Evolutionary conservation across 78 protist genomes (phyloP).

Genomic region (Emiliania huxleyi): DNA sequence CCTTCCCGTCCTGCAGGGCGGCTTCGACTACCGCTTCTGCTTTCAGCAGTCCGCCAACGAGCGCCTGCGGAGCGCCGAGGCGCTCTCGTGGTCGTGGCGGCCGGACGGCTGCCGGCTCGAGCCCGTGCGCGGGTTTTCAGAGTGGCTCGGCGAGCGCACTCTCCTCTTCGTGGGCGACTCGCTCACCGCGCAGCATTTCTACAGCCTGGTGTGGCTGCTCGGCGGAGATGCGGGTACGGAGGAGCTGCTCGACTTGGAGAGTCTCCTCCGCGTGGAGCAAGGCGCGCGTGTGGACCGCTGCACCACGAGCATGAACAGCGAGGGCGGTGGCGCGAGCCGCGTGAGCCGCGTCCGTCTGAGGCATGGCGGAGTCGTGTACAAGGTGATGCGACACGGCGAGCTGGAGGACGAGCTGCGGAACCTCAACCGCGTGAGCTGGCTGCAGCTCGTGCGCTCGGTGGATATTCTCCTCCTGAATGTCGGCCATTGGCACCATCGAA

Average conservation of each 20-base stretch:
- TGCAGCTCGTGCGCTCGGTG: not conserved
- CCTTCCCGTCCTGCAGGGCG: not conserved
- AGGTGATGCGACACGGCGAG: not conserved
- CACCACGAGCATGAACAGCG: not conserved
- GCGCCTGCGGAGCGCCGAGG: not conserved
- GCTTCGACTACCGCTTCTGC: conserved; percentile 10
- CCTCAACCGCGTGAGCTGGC: not conserved
- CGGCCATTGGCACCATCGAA: not conserved
- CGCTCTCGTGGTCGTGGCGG: not conserved
- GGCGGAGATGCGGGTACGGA: not conserved
- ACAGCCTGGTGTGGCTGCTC: not conserved
- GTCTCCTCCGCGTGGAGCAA: not conserved
- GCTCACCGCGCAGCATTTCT: not conserved
- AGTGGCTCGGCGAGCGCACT: not conserved
- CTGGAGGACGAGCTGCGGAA: not conserved
- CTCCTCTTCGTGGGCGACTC: not conserved
- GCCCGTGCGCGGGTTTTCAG: not conserved
- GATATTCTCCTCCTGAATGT: not conserved
- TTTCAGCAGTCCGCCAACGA: not conserved
- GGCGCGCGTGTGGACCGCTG: not conserved
- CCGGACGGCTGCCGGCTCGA: not conserved
- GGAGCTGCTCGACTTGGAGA: not conserved
- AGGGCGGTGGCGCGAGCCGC: not conserved
- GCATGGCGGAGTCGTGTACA: not conserved
- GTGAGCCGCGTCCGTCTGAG: not conserved